Percentiles rank a stretch among this genome's conserved stretches.
phyloP scores from a whole-genome alignment of 768 basidiomycete species.

The Lactarius tabidus region DNA sequence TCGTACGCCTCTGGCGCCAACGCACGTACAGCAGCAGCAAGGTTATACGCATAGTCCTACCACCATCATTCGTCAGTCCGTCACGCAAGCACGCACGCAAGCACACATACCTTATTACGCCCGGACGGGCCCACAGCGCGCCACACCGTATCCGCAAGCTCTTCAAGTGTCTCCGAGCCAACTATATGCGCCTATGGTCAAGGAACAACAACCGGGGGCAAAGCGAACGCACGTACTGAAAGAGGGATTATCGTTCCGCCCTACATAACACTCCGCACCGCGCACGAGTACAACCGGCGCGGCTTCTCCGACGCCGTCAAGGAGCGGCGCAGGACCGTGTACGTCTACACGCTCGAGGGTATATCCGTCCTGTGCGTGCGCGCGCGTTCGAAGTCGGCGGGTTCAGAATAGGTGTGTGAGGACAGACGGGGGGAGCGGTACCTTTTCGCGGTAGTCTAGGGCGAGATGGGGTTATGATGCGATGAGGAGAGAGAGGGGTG shows the following conservation, averaged over 20 bases:
- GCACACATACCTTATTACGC: slow-evolving; percentile 65
- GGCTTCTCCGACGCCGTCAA: slow-evolving; percentile 33
- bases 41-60: slow-evolving; percentile 83
- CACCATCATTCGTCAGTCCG: not conserved
- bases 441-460: slow-evolving; percentile 81
- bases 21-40: slow-evolving; percentile 66
- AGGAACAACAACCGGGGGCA: not conserved
- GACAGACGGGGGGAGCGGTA: slow-evolving; percentile 25
- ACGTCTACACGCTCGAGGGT: slow-evolving; percentile 77
- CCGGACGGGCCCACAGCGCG: slow-evolving; percentile 82
- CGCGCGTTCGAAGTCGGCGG: not conserved
- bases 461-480: not conserved
- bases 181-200: slow-evolving; percentile 42
- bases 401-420: not conserved
- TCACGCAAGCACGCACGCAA: not conserved
- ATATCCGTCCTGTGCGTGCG: slow-evolving; percentile 71
- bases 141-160: slow-evolving; percentile 67
- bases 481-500: not conserved
- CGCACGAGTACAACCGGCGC: slow-evolving; percentile 50
- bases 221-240: slow-evolving; percentile 54
- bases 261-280: slow-evolving; percentile 81
- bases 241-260: slow-evolving; percentile 79
- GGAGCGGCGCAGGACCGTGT: slow-evolving; percentile 44
- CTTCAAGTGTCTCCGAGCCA: slow-evolving; percentile 74
- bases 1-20: slow-evolving; percentile 74